A percentile compares a stretch with the other conserved stretches of the same genome.
These are phyloP conservation scores for Cruciata laevipes DNA, from an alignment of 257 asterid genomes.

Conservation along the genomic window DNA sequence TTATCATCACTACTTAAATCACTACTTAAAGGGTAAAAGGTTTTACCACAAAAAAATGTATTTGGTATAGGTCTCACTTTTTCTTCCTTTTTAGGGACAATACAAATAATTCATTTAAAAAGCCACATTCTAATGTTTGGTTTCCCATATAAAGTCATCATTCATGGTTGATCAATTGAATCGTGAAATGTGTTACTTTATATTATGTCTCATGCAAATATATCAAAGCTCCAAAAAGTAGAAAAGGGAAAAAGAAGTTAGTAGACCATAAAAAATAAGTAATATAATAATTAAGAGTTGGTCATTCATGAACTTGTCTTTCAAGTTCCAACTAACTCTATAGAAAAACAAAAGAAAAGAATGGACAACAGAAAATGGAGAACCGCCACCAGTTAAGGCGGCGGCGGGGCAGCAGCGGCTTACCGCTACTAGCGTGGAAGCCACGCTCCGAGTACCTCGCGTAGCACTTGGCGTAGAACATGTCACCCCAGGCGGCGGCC, in stretches of 20 bases:
- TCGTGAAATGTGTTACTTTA: too few species aligned
- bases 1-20: too few species aligned
- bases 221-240: neutral
- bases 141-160: neutral
- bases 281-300: neutral
- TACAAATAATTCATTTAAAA: too few species aligned
- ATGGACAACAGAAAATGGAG: conserved; percentile 11
- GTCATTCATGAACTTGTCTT: neutral
- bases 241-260: neutral
- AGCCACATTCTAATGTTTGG: neutral
- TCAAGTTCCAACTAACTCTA: neutral
- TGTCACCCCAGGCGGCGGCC: conserved; percentile 62
- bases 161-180: neutral
- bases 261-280: neutral
- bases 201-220: too few species aligned
- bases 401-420: conserved; percentile 25
- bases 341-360: neutral
- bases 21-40: too few species aligned
- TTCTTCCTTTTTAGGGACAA: too few species aligned
- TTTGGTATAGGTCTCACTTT: too few species aligned
- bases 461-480: conserved; percentile 82
- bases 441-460: conserved; percentile 81
- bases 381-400: conserved; percentile 26
- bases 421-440: conserved; percentile 36
- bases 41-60: neutral